These are phyloP conservation scores for Colletotrichum lini DNA, from an alignment of 2,329 filamentous ascomycete genomes.

Conservation along the genomic window DNA sequence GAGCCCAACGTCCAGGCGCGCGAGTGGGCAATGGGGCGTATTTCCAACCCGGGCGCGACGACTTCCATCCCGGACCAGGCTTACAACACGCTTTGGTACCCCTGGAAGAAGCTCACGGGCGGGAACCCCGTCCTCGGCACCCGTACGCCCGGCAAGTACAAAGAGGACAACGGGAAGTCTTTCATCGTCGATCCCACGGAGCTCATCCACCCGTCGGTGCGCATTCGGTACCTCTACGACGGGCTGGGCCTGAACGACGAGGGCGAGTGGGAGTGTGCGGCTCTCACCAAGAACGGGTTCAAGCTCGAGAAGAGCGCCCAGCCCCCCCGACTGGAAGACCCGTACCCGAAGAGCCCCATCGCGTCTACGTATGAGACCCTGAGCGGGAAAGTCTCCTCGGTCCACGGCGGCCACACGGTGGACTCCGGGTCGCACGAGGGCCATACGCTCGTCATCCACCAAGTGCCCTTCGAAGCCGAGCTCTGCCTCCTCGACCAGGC, in stretches of 20 bases:
- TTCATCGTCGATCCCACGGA: slow-evolving; percentile 44
- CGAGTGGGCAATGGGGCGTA: slow-evolving; percentile 44
- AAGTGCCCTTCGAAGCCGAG: slow-evolving; percentile 42
- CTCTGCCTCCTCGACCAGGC: slow-evolving; percentile 34
- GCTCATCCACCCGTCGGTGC: slow-evolving; percentile 50
- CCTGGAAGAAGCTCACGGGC: slow-evolving; percentile 19
- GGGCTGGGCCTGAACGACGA: slow-evolving; percentile 50
- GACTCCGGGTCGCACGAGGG: neutral
- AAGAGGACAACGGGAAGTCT: slow-evolving; percentile 33
- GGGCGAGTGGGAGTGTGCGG: slow-evolving; percentile 45
- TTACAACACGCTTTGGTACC: slow-evolving; percentile 23
- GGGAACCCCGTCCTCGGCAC: slow-evolving; percentile 24
- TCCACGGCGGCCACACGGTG: neutral
- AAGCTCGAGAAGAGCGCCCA: slow-evolving; percentile 18
- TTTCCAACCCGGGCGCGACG: slow-evolving; percentile 38
- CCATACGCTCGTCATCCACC: slow-evolving; percentile 30
- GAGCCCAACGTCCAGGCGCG: slow-evolving; percentile 30
- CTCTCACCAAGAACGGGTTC: slow-evolving; percentile 41
- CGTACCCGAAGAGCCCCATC: neutral
- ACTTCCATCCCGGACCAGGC: slow-evolving; percentile 33
- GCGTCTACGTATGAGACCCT: slow-evolving; percentile 36
- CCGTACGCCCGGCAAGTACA: slow-evolving; percentile 47
- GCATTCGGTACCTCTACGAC: slow-evolving; percentile 50
- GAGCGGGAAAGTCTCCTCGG: slow-evolving; percentile 25
- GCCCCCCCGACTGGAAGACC: neutral